Conservation (phyloP, 257 asterid species). For the Fraxinus cuspidata region DNA sequence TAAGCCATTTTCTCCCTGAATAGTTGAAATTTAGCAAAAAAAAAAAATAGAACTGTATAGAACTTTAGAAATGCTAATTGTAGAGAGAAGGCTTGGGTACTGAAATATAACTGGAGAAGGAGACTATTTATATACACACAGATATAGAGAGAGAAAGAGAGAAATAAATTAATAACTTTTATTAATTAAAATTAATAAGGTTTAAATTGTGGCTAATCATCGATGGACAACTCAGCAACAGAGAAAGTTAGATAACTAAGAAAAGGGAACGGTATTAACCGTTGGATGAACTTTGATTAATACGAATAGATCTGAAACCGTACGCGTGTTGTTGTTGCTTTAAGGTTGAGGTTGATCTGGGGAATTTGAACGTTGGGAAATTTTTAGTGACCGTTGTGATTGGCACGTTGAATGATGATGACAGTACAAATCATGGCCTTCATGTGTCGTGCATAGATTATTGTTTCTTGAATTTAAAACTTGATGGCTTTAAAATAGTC, state of each 20-base stretch:
- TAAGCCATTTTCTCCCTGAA: neutral
- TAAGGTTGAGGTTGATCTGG: neutral
- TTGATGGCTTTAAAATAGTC: neutral
- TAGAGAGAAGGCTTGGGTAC: neutral
- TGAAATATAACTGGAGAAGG: neutral
- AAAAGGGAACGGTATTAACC: neutral
- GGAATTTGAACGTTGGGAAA: neutral
- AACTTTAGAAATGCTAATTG: neutral
- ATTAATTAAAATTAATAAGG: neutral
- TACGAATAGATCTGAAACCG: neutral
- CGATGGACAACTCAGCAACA: slow-evolving; percentile 36
- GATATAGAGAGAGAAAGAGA: neutral
- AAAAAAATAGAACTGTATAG: neutral
- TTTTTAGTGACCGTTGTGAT: slow-evolving; percentile 1
- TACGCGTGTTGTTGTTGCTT: neutral
- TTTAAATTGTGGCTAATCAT: slow-evolving; percentile 15
- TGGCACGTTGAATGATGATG: neutral
- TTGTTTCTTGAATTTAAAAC: neutral
- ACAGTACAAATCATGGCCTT: neutral
- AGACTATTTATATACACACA: slow-evolving; percentile 20
- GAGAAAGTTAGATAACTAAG: too few relatives aligned
- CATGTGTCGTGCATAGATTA: neutral
- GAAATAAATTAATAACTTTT: neutral
- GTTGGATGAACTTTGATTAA: neutral
- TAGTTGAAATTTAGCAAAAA: neutral